phyloP scores from a whole-genome alignment of 768 basidiomycete species.

The Suillus discolor region DNA sequence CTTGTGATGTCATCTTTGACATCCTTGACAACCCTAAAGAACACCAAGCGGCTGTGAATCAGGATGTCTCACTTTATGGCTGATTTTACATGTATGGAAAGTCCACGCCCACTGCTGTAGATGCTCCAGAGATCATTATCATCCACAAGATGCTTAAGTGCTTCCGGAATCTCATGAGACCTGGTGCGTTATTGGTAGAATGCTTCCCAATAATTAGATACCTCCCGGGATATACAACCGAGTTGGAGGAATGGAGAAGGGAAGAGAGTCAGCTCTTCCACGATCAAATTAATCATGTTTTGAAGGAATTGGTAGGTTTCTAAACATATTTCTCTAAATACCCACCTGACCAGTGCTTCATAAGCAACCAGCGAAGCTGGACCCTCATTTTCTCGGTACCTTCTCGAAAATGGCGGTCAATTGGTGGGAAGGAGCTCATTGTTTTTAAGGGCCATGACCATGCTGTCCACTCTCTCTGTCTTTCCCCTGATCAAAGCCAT shows the following conservation, averaged over 20 bases:
- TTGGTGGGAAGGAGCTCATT: too few species aligned
- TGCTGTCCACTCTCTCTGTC: too few species aligned
- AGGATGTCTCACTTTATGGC: slow-evolving; percentile 42
- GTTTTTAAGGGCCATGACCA: too few species aligned
- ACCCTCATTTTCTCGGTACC: slow-evolving; percentile 56
- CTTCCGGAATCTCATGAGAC: slow-evolving; percentile 38
- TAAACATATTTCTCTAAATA: neutral
- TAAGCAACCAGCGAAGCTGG: slow-evolving; percentile 27
- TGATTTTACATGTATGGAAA: slow-evolving; percentile 44
- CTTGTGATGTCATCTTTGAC: slow-evolving; percentile 31
- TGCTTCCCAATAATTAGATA: slow-evolving; percentile 41
- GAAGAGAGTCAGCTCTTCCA: slow-evolving; percentile 61
- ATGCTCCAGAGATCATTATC: slow-evolving; percentile 34
- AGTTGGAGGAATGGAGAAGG: slow-evolving; percentile 54
- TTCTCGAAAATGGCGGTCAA: slow-evolving; percentile 58
- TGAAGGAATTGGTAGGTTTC: slow-evolving; percentile 42
- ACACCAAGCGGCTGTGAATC: slow-evolving; percentile 60
- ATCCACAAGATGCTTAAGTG: slow-evolving; percentile 38
- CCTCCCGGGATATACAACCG: slow-evolving; percentile 63
- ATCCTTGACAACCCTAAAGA: slow-evolving; percentile 33
- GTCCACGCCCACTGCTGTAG: slow-evolving; percentile 28
- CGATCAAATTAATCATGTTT: slow-evolving; percentile 49
- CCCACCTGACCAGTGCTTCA: slow-evolving; percentile 16
- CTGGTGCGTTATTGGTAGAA: slow-evolving; percentile 39
- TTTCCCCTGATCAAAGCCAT: too few species aligned